phyloP scores from a whole-genome alignment of 768 basidiomycete species.

The Boletus eberwhitei region DNA sequence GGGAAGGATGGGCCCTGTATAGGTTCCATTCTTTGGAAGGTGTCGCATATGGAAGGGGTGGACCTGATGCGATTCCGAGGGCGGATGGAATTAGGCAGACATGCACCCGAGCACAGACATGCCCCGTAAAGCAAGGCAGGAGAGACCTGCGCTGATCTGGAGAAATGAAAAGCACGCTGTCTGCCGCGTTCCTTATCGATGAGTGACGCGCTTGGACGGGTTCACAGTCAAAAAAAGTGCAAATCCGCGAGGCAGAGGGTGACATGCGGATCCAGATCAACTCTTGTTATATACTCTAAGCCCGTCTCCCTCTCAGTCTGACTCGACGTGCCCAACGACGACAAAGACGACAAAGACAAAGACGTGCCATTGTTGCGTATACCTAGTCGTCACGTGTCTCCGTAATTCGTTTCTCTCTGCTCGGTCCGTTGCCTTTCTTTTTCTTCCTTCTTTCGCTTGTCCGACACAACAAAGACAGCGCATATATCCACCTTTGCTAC shows the following conservation, averaged over 20 bases:
- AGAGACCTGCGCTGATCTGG: slow-evolving; percentile 24
- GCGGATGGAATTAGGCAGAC: slow-evolving; percentile 15
- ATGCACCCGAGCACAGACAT: slow-evolving; percentile 19
- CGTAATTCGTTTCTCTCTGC: slow-evolving; percentile 4
- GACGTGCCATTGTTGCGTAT: not conserved
- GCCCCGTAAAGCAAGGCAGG: slow-evolving; percentile 21
- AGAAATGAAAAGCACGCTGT: slow-evolving; percentile 30
- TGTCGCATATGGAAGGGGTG: slow-evolving; percentile 5
- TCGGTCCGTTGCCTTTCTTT: slow-evolving; percentile 6
- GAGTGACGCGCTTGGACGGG: slow-evolving; percentile 7
- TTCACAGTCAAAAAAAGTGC: slow-evolving; percentile 8
- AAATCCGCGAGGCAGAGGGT: slow-evolving; percentile 27
- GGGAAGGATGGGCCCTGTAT: slow-evolving; percentile 6
- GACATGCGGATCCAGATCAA: slow-evolving; percentile 25
- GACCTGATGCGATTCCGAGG: slow-evolving; percentile 19
- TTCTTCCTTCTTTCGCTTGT: not conserved
- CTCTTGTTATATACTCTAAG: slow-evolving; percentile 12
- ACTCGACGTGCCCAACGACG: slow-evolving; percentile 3
- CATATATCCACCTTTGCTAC: slow-evolving; percentile 11
- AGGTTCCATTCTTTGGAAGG: slow-evolving; percentile 25
- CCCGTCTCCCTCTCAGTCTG: not conserved
- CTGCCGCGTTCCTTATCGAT: slow-evolving; percentile 26
- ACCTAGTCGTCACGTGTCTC: slow-evolving; percentile 16
- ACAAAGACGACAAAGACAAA: not conserved
- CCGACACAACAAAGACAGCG: slow-evolving; percentile 7